Evolutionary conservation across 164 flowering plant species (phyloP), one percentile per base, ranked within the genome.

Genomic region (Tetracentron sinense): DNA sequence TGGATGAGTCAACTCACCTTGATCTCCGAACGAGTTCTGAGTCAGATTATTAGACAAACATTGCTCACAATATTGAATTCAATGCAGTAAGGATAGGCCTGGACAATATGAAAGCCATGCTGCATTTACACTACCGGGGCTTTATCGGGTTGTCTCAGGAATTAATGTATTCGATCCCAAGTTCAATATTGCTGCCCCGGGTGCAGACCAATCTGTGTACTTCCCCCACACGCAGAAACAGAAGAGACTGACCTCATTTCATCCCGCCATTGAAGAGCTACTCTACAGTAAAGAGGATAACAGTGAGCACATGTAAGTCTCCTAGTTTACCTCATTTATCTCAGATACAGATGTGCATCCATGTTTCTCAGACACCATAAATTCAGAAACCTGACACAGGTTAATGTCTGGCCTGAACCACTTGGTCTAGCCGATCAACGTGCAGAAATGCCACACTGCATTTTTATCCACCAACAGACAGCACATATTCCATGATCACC

Each of bases 101-200:
- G 99, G 99, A 47, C 99, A 95, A 68, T 95, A 92, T 68, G 99
- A 95, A 79, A 85, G 86, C 73, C 97, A 95, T 55, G 31, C 53
- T 7, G 83, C 92, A 56, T 95, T 84, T 63, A 92, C 97, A 8
- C 76, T 92, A 75, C 99, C 99, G 6, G 96, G 99, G 58, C 87
- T 95, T 1, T 79, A 72, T 55, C 80, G 99, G 30, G 89, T 89
- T 8, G 90, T 78, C 42, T 89, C 97, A 17, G 99, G 99, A 63
- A 88, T 95, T 71, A 83, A 81, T 67, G 93, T 90, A 7, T 95
- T 89, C 51, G 90, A 92, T 71, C 97, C 97, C 27, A 95, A 92
- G 70, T 89, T 95, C 83, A 92, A 95, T 79, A 90, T 92, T 50
- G 97, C 87, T 46, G 75, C 99, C 25, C 99, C 99, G 7, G 97